A percentile compares a stretch with the other conserved stretches of the same genome.
These are phyloP conservation scores for Anthracocystis panici-leucophaei DNA, from an alignment of 1,284 basidiomycete species.

Conservation along the genomic window DNA sequence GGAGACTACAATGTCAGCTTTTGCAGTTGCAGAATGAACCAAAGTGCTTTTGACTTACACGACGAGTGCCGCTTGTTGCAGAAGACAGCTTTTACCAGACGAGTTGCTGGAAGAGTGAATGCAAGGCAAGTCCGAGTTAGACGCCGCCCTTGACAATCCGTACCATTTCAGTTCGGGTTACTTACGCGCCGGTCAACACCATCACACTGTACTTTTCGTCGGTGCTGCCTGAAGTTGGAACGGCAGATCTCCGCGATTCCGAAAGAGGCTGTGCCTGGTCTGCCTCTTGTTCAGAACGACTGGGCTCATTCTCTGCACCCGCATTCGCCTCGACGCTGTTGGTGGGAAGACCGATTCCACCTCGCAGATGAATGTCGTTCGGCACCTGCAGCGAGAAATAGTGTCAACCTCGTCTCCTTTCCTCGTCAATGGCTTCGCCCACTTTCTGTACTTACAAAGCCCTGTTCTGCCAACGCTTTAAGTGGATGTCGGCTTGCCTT, in stretches of 20 bases:
- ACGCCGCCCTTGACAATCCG: neutral
- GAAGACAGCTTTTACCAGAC: slow-evolving; percentile 51
- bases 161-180: neutral
- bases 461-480: slow-evolving; percentile 42
- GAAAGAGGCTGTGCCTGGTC: neutral
- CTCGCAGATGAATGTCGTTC: slow-evolving; percentile 43
- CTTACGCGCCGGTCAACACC: slow-evolving; percentile 53
- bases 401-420: neutral
- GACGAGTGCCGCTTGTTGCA: slow-evolving; percentile 45
- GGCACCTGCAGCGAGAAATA: slow-evolving; percentile 28
- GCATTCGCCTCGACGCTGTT: neutral
- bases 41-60: slow-evolving; percentile 16
- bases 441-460: slow-evolving; percentile 31
- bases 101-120: slow-evolving; percentile 28
- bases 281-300: neutral
- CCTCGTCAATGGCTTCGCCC: neutral
- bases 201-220: slow-evolving; percentile 30
- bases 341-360: slow-evolving; percentile 18
- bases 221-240: neutral
- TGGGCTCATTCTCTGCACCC: neutral
- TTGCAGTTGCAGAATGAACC: too few relatives aligned
- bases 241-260: neutral
- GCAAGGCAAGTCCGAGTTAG: neutral
- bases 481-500: slow-evolving; percentile 43
- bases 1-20: neutral